phyloP scores from a whole-genome alignment of 108 stramenopile species.

The Hondaea fermentalgiana region DNA sequence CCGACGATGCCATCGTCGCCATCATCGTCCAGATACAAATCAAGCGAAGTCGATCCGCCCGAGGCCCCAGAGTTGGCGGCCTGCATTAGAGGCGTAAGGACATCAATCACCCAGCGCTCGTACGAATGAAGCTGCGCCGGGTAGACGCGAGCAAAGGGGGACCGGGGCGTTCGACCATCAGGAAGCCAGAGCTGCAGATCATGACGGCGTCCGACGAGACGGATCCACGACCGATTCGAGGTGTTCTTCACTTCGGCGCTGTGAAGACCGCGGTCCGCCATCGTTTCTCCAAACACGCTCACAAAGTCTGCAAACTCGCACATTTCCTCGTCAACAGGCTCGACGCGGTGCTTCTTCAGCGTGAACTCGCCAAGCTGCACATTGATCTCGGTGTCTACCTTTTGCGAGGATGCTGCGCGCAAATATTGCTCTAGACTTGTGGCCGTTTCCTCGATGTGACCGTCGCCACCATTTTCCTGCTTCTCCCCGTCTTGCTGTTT shows the following conservation, averaged over 20 bases:
- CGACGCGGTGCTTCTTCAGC: slow-evolving; percentile 42
- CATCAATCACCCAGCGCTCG: slow-evolving; percentile 5
- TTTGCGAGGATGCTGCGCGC: slow-evolving; percentile 35
- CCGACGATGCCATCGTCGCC: neutral
- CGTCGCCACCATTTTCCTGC: neutral
- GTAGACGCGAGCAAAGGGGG: neutral
- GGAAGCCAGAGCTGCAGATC: neutral
- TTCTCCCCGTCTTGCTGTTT: neutral
- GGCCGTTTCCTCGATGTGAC: neutral
- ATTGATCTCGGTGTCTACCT: slow-evolving; percentile 34
- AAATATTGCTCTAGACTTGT: slow-evolving; percentile 41
- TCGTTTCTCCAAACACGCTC: neutral
- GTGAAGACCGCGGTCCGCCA: slow-evolving; percentile 3
- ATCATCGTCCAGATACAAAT: neutral
- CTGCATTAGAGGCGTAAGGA: neutral
- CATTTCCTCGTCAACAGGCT: slow-evolving; percentile 36
- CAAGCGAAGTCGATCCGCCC: neutral
- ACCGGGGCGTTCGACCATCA: neutral
- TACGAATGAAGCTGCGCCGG: slow-evolving; percentile 16
- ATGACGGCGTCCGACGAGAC: neutral
- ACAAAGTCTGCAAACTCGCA: slow-evolving; percentile 33
- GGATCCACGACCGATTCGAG: neutral
- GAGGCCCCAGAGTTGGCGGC: neutral
- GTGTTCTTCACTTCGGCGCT: neutral
- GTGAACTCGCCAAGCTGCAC: slow-evolving; percentile 57